Base-by-base conservation (phyloP, 768 basidiomycete genomes). In the Lactarius akahatsu region DNA sequence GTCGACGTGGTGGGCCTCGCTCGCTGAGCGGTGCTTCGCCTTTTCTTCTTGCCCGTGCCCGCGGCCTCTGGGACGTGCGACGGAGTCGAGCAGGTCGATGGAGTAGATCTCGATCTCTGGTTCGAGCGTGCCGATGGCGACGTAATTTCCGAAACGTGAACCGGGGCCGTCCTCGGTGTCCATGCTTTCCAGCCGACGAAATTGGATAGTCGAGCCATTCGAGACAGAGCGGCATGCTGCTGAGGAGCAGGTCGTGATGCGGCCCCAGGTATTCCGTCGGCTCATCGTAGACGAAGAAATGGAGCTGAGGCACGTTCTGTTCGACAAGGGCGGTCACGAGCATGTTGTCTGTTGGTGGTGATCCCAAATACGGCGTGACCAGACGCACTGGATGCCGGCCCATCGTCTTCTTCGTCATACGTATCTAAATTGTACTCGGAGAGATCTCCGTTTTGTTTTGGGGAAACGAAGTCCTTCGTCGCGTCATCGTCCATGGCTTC, bases 51-150 rank as follows among this genome's bases (percentile, higher is more conserved):
- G 28, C 28, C 28, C 28, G 28, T 28, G 28, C 28, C 28, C 28
- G 2, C 28, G 2, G 28, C 2, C 3, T 28, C 28, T 28, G 28
- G 28, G 28, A 28, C 28, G 3, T 28, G 28, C 26, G 26, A 98
- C 89, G 23, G 92, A 88, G 73, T 99, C 97, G 57, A 99, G 83
- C 40, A 90, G 82, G 75, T 98, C 96, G 60, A 98, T 82, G 18
- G 94, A 96, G 94, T 96, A 99, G 71, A 99, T 96, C 77, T 99
- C 97, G 69, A 99, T 98, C 74, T 96, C 94, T 28, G 97, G 96
- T 70, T 98, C 96, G 62, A 98, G 86, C 2, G 95, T 96, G 15
- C 96, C 97, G 23, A 99, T 95, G 2, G 97, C 97, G 71, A 99
- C 89, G 77, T 92, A 98, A 75, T 90, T 96, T 7, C 94, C 94